Evolutionary conservation across 2,329 filamentous ascomycete genomes (phyloP).

Genomic region (Saccharata proteae): DNA sequence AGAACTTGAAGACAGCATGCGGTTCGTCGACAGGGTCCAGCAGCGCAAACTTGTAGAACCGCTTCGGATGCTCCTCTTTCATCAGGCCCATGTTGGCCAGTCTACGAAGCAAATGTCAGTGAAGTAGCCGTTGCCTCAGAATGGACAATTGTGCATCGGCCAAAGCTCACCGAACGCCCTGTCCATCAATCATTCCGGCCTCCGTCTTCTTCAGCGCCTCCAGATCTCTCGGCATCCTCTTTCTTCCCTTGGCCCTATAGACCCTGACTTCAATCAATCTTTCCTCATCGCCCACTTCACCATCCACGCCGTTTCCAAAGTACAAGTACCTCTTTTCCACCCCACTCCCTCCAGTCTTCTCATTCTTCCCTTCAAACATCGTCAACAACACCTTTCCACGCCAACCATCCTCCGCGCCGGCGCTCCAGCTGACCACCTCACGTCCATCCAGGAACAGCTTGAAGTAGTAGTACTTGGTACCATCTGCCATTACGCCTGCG

Average conservation of each 20-base stretch:
- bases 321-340: conserved; percentile 31
- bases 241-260: conserved; percentile 28
- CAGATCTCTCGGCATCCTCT: conserved; percentile 21
- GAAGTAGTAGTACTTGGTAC: conserved; percentile 29
- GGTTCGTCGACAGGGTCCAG: conserved; percentile 37
- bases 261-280: conserved; percentile 30
- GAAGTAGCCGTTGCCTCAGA: neutral
- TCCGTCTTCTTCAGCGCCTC: conserved; percentile 15
- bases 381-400: conserved; percentile 34
- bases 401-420: conserved; percentile 29
- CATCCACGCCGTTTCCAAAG: conserved; percentile 17
- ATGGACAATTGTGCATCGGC: neutral
- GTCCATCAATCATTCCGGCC: conserved; percentile 9
- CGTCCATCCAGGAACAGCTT: conserved; percentile 31
- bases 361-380: conserved; percentile 24
- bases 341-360: conserved; percentile 16
- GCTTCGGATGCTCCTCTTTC: conserved; percentile 27
- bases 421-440: conserved; percentile 32
- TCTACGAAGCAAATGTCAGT: conserved; percentile 13
- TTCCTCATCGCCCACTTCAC: conserved; percentile 14
- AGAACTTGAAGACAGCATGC: conserved; percentile 33
- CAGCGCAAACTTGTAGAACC: conserved; percentile 37
- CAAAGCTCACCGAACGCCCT: conserved; percentile 4
- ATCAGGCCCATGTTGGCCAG: conserved; percentile 26
- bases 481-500: too few species aligned